Evolutionary conservation across 768 basidiomycete genomes (phyloP), one percentile per base, ranked within the genome.

Genomic region (Suillus weaverae): DNA sequence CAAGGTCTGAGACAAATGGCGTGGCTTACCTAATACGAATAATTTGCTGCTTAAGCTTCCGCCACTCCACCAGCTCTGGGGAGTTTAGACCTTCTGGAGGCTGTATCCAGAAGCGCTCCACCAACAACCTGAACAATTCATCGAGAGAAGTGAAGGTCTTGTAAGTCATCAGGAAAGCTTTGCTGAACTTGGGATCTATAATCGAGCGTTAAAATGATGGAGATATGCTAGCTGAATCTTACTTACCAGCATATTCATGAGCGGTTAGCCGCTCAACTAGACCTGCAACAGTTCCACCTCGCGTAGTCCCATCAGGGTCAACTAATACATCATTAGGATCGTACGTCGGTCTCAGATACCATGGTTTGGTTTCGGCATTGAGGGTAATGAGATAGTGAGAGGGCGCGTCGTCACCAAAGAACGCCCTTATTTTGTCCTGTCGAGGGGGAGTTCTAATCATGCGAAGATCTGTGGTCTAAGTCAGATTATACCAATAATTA

Each of bases 81-180:
- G 73, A 64, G 8, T 73, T 77, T 39, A 89, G 64, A 3, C 75
- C 78, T 8, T 77, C 75, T 18, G 88, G 89, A 3, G 85, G 79
- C n/a, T 77, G 73, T 18, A 87, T 80, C 72, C 83, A 80, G 76
- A 86, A 90, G 26, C 89, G 82, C 36, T 81, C 76, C 2, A 84
- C 76, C 16, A 90, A 79, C 33, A 82, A 73, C 54, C 84, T 81
- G 53, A 89, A 81, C n/a, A 90, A 73, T 55, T 85, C 79, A 36
- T 84, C 79, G 2, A 84, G 76, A 13, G 82, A 83, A 62, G 83
- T 85, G 72, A 90, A 90, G 0, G 87, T 87, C 68, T 86, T 85
- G 78, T 87, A 90, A 4, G 89, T 90, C 77, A 89, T 82, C 51
- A 90, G 74, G 79, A 90, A 90, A 13, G 88, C 85, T 64, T 82